These are phyloP conservation scores for Tremellales sp. DNA, from an alignment of 1,284 basidiomycete species.

Conservation along the genomic window DNA sequence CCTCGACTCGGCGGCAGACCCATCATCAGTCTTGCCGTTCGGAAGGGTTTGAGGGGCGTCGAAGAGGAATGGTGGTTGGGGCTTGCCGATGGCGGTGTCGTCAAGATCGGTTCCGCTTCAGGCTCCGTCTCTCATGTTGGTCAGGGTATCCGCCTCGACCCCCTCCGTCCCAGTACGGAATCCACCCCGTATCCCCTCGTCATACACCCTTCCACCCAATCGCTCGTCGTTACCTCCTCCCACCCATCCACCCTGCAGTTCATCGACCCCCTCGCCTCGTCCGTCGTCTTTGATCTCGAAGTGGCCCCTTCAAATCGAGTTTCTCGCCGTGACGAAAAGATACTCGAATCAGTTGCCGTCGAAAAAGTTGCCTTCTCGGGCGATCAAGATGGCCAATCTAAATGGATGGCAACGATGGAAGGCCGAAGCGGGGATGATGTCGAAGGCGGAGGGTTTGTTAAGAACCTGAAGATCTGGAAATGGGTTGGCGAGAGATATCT, in stretches of 20 bases:
- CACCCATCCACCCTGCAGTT: slow-evolving; percentile 93
- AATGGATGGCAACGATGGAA: slow-evolving; percentile 94
- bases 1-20: slow-evolving; percentile 86
- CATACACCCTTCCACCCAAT: slow-evolving; percentile 65
- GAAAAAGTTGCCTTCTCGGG: slow-evolving; percentile 65
- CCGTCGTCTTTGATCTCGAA: slow-evolving; percentile 80
- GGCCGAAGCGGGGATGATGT: slow-evolving; percentile 63
- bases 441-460: slow-evolving; percentile 55
- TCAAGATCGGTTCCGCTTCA: slow-evolving; percentile 73
- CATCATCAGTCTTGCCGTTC: slow-evolving; percentile 61
- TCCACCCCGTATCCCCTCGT: slow-evolving; percentile 53
- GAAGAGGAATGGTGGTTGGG: slow-evolving; percentile 86
- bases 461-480: slow-evolving; percentile 83
- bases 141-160: slow-evolving; percentile 42
- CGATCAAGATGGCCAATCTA: slow-evolving; percentile 44
- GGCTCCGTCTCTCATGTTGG: slow-evolving; percentile 67
- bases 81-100: slow-evolving; percentile 75
- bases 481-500: slow-evolving; percentile 62
- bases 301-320: slow-evolving; percentile 91
- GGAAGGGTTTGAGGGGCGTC: slow-evolving; percentile 51
- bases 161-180: slow-evolving; percentile 29
- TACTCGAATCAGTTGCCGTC: slow-evolving; percentile 72
- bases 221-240: slow-evolving; percentile 82
- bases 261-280: slow-evolving; percentile 70
- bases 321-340: slow-evolving; percentile 73